Evolutionary conservation across 768 basidiomycete genomes (phyloP).

Genomic region (Lactarius trivialis): DNA sequence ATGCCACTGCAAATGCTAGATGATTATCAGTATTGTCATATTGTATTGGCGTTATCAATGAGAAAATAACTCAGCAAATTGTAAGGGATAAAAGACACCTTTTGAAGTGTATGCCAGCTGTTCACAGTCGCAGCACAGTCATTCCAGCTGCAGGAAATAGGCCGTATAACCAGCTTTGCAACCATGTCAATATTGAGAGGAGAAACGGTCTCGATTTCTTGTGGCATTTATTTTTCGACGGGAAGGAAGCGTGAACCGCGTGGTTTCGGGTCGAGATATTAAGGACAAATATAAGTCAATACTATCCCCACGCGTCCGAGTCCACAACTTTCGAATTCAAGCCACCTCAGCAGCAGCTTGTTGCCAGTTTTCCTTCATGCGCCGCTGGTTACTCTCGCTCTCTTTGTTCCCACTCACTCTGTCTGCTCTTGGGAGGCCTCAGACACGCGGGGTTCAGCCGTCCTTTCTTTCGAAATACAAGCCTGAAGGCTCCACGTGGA

Average conservation of each 20-base stretch:
- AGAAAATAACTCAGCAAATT: background rate
- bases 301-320: background rate
- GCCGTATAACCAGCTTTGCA: constrained; percentile 25
- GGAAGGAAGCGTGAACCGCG: background rate
- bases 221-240: background rate
- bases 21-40: background rate
- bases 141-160: constrained; percentile 9
- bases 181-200: background rate
- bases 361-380: constrained; percentile 9
- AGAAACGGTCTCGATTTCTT: background rate
- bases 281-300: constrained; percentile 6
- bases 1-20: constrained; percentile 9
- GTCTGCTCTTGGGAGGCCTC: constrained; percentile 29
- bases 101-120: constrained; percentile 10
- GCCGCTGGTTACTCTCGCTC: background rate
- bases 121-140: constrained; percentile 10
- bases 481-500: constrained; percentile 49
- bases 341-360: background rate
- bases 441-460: constrained; percentile 54
- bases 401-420: background rate
- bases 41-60: background rate
- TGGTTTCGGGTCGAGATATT: background rate
- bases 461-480: constrained; percentile 49
- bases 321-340: background rate
- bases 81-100: background rate